Evolutionary conservation across 805 yeast genomes (phyloP), one percentile per base, ranked within the genome.

Genomic region (Starmerella etchellsii): DNA sequence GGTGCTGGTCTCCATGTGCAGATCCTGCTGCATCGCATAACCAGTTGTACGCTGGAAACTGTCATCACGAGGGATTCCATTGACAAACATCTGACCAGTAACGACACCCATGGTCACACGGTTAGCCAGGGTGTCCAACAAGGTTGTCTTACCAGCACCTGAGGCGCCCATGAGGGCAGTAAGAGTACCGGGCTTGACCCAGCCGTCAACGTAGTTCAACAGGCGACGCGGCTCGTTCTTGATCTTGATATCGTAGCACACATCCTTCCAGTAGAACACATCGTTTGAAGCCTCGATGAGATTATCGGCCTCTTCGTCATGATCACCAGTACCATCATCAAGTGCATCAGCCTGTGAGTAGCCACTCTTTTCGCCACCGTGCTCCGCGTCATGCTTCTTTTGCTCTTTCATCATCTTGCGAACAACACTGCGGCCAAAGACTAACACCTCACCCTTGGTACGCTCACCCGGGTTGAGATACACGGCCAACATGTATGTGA

Each of bases 151-250:
- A 64, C 91, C 91, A 35, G 91, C 91, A 64, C 91, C 91, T 26
- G 88, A 80, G 39, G 78, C 81, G 54, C 91, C 91, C 87, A 80
- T 79, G 43, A 80, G 65, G 4, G 88, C 88, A 31, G 87, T 79
- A 59, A 80, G 66, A 42, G 81, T 78, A 52, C 88, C 88, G 16
- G 88, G 88, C 54, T 75, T 76, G 41, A 78, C 83, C 67, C 76
- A 80, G 37, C 88, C 88, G 52, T 71, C 73, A 35, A 74, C 72
- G 53, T 67, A 64, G 47, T 68, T 62, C 40, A 74, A 59, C 25
- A 61, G 51, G 36, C 61, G 53, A 36, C 70, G 54, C 4, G 56
- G 46, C 32, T 58, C 60, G 3, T 64, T 65, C 48, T 56, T 60
- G 36, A 65, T 49, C 43, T 73, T 72, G 49, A 78, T 71, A 27